A percentile compares a stretch with the other conserved stretches of the same genome.
Conservation (phyloP, 805 yeast species). For the Kregervanrija fluxuum region DNA sequence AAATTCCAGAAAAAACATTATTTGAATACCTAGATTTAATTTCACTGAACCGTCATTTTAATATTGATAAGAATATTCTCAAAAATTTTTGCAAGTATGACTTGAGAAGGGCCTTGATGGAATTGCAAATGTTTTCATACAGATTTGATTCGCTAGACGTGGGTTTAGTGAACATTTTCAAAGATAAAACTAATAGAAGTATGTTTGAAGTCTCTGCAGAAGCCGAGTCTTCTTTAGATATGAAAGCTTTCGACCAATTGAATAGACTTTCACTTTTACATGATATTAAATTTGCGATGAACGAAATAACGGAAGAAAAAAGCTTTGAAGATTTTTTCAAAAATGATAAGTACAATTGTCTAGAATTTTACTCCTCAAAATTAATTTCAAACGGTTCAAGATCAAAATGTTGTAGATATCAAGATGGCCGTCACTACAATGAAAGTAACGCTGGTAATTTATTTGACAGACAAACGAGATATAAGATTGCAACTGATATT, state of each 20-base stretch:
- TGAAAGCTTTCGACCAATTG: not conserved
- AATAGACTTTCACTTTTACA: no score
- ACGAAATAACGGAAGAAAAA: not conserved
- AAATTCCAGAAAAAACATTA: constrained; percentile 3
- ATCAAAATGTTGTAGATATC: constrained; percentile 11
- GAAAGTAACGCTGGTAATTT: constrained; percentile 14
- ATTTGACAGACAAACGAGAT: constrained; percentile 14
- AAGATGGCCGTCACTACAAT: constrained; percentile 17
- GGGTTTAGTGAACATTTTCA: constrained; percentile 9
- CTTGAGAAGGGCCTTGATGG: constrained; percentile 23
- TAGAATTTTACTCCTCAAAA: constrained; percentile 24
- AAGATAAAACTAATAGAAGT: not conserved
- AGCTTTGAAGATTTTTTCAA: not conserved
- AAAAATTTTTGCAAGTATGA: constrained; percentile 12
- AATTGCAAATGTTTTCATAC: constrained; percentile 24
- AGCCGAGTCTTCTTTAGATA: not conserved
- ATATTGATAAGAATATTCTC: constrained; percentile 16
- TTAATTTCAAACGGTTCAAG: constrained; percentile 20
- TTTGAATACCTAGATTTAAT: constrained; percentile 22
- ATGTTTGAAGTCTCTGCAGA: not conserved
- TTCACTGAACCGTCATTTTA: constrained; percentile 20
- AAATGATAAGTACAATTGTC: constrained; percentile 1
- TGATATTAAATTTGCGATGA: not conserved
- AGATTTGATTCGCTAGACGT: constrained; percentile 8
- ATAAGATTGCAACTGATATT: constrained; percentile 15